phyloP scores from a whole-genome alignment of 148 eudicot genomes.

The Pharnaceum exiguum region DNA sequence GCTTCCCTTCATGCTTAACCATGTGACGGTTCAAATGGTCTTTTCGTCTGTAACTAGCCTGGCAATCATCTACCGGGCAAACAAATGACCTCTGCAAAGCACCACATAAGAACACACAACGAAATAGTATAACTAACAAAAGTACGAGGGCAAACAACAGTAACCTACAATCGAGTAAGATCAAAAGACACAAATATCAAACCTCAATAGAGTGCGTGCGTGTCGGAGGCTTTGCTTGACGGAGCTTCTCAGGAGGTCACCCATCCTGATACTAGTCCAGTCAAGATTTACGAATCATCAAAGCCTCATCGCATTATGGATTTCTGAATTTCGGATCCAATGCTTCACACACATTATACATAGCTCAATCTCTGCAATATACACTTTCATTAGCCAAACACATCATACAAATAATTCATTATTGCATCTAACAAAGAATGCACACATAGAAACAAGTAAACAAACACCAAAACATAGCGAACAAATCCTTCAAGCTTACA shows the following conservation, averaged over 20 bases:
- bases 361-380: slow-evolving; percentile 37
- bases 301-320: slow-evolving; percentile 99
- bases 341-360: slow-evolving; percentile 84
- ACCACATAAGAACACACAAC: too few relatives aligned
- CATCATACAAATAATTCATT: too few relatives aligned
- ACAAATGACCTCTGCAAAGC: slow-evolving; percentile 66
- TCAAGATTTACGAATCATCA: slow-evolving; percentile 44
- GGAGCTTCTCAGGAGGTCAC: slow-evolving; percentile 99
- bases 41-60: slow-evolving; percentile 69
- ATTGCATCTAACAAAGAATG: not conserved
- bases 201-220: slow-evolving; percentile 34
- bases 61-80: slow-evolving; percentile 74
- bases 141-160: too few relatives aligned
- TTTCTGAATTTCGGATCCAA: slow-evolving; percentile 95
- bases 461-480: not conserved
- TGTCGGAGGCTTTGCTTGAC: slow-evolving; percentile 55
- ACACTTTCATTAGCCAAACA: slow-evolving; percentile 10
- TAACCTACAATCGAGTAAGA: too few relatives aligned
- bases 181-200: too few relatives aligned
- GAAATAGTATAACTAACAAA: too few relatives aligned
- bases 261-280: slow-evolving; percentile 99
- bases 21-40: slow-evolving; percentile 85
- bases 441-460: not conserved
- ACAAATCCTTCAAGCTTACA: too few relatives aligned
- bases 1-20: slow-evolving; percentile 68